A percentile compares a stretch with the other conserved stretches of the same genome.
phyloP scores from a whole-genome alignment of 495 filamentous ascomycete species.

The Aspergillus panamensis region DNA sequence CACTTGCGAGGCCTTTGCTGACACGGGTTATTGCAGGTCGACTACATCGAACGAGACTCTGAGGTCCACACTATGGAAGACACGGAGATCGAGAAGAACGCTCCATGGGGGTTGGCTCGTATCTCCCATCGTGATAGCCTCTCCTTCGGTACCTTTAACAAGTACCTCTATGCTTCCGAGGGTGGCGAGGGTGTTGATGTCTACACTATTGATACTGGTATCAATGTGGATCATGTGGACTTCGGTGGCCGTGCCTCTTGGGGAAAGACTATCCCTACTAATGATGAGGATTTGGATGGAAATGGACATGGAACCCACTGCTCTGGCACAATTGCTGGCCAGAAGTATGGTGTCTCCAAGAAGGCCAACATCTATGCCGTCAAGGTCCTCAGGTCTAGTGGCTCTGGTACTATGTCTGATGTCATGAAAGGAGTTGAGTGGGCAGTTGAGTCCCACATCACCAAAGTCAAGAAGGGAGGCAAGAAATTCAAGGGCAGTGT shows the following conservation, averaged over 20 bases:
- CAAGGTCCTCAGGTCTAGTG: conserved; percentile 96
- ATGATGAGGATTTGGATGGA: conserved; percentile 86
- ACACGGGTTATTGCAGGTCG: conserved; percentile 58
- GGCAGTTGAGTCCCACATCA: conserved; percentile 74
- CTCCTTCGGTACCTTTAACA: conserved; percentile 90
- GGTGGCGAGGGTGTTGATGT: conserved; percentile 98
- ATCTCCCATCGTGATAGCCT: conserved; percentile 90
- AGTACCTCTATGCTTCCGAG: conserved; percentile 88
- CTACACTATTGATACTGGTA: conserved; percentile 98
- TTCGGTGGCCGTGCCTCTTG: conserved; percentile 93
- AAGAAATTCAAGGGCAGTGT: conserved; percentile 98
- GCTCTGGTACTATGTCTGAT: conserved; percentile 97
- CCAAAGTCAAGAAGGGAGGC: conserved; percentile 73
- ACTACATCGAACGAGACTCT: conserved; percentile 92
- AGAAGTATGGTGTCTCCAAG: conserved; percentile 99
- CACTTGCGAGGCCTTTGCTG: too few relatives aligned
- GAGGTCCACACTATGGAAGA: conserved; percentile 74
- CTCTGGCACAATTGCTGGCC: conserved; percentile 94
- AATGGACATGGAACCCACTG: conserved; percentile 99
- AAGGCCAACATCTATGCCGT: conserved; percentile 95
- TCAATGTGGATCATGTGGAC: conserved; percentile 89
- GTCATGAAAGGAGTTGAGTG: conserved; percentile 98
- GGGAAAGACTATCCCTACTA: conserved; percentile 90
- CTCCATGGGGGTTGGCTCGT: conserved; percentile 96
- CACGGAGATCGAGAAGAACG: conserved; percentile 69